Conservation (phyloP, 2,329 filamentous ascomycete genomes). For the Dissoconium aciculare region DNA sequence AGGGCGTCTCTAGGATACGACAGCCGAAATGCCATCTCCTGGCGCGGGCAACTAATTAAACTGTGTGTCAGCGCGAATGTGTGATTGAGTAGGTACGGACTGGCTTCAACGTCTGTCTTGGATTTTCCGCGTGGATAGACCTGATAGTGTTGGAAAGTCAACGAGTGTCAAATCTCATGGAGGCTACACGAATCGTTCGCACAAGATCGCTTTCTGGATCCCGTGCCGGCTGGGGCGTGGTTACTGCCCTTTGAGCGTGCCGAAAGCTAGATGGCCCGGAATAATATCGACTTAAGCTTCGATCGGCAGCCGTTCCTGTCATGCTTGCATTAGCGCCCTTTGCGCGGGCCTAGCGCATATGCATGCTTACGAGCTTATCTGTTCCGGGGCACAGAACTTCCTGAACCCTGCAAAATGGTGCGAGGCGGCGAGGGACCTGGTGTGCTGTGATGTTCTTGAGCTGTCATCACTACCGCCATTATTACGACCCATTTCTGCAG, state of each 20-base stretch:
- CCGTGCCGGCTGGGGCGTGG: slow-evolving; percentile 1
- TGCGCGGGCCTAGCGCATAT: slow-evolving; percentile 1
- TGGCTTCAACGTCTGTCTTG: background rate
- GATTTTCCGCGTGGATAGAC: background rate
- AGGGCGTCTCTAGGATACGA: background rate
- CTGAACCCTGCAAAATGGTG: background rate
- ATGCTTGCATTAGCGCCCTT: slow-evolving; percentile 1
- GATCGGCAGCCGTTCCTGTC: slow-evolving; percentile 1
- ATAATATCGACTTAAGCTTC: background rate
- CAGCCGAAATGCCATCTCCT: background rate
- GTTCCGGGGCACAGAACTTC: background rate
- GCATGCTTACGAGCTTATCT: slow-evolving; percentile 1
- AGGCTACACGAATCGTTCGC: background rate
- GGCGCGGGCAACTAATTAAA: background rate
- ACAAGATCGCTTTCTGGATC: background rate
- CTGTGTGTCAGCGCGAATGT: background rate
- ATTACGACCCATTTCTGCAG: slow-evolving; percentile 1
- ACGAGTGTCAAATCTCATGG: background rate
- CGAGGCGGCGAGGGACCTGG: background rate
- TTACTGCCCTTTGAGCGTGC: slow-evolving; percentile 1
- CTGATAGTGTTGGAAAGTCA: slow-evolving; percentile 1
- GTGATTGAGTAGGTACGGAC: background rate
- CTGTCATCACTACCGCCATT: background rate
- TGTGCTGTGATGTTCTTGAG: background rate
- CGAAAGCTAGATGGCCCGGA: slow-evolving; percentile 1